A percentile compares a stretch with the other conserved stretches of the same genome.
Evolutionary conservation across 2,329 filamentous ascomycete genomes (phyloP).

Genomic region (Aspergillus flavus): DNA sequence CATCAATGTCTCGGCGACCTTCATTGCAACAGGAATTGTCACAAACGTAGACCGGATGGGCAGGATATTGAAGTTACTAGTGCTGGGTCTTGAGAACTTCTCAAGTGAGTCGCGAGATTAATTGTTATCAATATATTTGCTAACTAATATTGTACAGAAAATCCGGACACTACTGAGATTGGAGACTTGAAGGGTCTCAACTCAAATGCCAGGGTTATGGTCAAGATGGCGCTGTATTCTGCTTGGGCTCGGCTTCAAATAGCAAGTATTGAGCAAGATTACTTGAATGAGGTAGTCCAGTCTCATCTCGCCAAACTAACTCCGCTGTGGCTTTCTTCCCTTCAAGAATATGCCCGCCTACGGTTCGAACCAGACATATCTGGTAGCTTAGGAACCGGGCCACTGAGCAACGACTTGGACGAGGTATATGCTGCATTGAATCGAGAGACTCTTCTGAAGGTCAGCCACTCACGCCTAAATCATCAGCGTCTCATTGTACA

Average conservation of each 20-base stretch:
- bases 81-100: constrained; percentile 89
- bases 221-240: constrained; percentile 95
- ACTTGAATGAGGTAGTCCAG: constrained; percentile 83
- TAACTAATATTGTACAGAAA: constrained; percentile 45
- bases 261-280: constrained; percentile 87
- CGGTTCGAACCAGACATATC: constrained; percentile 98
- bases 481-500: background rate
- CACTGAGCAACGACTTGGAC: constrained; percentile 82
- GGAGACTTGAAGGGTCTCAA: constrained; percentile 91
- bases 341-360: constrained; percentile 89
- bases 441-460: constrained; percentile 82
- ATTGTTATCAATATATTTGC: background rate
- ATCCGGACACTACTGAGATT: constrained; percentile 80
- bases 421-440: constrained; percentile 95
- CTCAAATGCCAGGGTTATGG: constrained; percentile 96
- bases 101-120: constrained; percentile 56
- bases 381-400: constrained; percentile 79
- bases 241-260: constrained; percentile 98
- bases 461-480: constrained; percentile 28
- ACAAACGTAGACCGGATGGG: constrained; percentile 99
- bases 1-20: constrained; percentile 96
- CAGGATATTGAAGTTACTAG: constrained; percentile 89
- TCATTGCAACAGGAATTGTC: constrained; percentile 95
- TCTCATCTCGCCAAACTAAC: constrained; percentile 89
- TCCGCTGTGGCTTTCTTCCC: constrained; percentile 88